A percentile compares a stretch with the other conserved stretches of the same genome.
Evolutionary conservation across 257 asterid species (phyloP).

Genomic region (Plantago ovata): DNA sequence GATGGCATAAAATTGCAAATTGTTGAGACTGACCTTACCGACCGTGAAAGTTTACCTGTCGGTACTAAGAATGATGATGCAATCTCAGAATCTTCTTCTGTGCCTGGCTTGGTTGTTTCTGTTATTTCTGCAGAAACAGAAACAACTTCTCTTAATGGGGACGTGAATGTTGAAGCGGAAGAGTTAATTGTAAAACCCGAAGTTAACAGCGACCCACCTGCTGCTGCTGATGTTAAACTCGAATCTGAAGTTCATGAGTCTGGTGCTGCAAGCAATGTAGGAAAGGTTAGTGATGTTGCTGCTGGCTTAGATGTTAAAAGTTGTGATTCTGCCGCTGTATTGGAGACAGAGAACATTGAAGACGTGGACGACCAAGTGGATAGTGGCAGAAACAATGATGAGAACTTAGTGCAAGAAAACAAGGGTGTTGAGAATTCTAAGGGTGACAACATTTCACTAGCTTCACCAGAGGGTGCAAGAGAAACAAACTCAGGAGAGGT

Average conservation of each 20-base stretch:
- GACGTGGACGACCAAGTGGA: conserved; percentile 26
- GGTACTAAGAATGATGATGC: conserved; percentile 17
- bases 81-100: conserved; percentile 23
- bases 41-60: conserved; percentile 6
- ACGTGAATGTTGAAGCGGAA: conserved; percentile 22
- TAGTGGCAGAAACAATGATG: conserved; percentile 23
- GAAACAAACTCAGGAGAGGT: conserved; percentile 28
- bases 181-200: conserved; percentile 22
- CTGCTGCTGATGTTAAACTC: conserved; percentile 30
- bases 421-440: conserved; percentile 31
- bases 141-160: conserved; percentile 17
- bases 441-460: conserved; percentile 22
- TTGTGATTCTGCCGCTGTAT: conserved; percentile 10
- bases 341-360: conserved; percentile 29
- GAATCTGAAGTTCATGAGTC: conserved; percentile 27
- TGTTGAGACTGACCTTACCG: conserved; percentile 15
- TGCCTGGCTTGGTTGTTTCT: conserved; percentile 10
- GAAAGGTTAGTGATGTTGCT: background rate
- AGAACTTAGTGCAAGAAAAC: conserved; percentile 24
- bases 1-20: conserved; percentile 23
- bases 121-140: conserved; percentile 23
- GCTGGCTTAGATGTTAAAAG: no score
- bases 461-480: conserved; percentile 43
- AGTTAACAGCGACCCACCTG: conserved; percentile 22
- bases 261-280: conserved; percentile 26